Percentiles rank a stretch among this genome's conserved stretches.
Conservation (phyloP, 331 rosid species). For the Dryas integrifolia region DNA sequence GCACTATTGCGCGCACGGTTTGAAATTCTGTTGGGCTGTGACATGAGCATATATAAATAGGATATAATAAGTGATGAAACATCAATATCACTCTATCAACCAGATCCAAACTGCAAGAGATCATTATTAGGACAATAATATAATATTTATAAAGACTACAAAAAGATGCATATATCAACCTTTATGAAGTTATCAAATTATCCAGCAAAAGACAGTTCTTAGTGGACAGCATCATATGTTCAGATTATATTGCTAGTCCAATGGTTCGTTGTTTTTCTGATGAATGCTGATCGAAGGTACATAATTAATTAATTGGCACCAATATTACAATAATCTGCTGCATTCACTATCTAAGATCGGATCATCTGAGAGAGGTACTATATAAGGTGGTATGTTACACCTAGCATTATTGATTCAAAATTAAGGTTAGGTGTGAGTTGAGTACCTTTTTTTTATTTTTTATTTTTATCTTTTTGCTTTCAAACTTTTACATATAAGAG, state of each 20-base stretch:
- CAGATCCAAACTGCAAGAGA: not conserved
- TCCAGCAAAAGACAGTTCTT: not conserved
- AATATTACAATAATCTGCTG: not conserved
- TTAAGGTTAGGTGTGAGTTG: no score
- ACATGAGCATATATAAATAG: not conserved
- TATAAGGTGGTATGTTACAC: no score
- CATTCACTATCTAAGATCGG: not conserved
- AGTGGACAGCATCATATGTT: conserved; percentile 10
- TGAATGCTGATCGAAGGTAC: not conserved
- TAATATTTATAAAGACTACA: not conserved
- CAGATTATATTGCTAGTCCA: conserved; percentile 11
- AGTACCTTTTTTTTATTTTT: no score
- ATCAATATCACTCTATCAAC: not conserved
- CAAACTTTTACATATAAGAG: no score
- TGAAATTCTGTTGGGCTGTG: not conserved
- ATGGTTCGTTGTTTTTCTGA: not conserved
- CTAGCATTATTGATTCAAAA: no score
- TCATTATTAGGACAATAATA: conserved; percentile 1
- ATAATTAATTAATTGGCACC: not conserved
- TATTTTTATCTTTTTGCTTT: no score
- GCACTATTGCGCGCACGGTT: not conserved
- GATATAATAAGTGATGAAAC: not conserved
- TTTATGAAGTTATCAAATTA: not conserved
- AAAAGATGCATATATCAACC: not conserved
- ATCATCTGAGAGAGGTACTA: not conserved